These are phyloP conservation scores for Acanthamoeba royreba DNA, from an alignment of 208 protist species.

Conservation along the genomic window DNA sequence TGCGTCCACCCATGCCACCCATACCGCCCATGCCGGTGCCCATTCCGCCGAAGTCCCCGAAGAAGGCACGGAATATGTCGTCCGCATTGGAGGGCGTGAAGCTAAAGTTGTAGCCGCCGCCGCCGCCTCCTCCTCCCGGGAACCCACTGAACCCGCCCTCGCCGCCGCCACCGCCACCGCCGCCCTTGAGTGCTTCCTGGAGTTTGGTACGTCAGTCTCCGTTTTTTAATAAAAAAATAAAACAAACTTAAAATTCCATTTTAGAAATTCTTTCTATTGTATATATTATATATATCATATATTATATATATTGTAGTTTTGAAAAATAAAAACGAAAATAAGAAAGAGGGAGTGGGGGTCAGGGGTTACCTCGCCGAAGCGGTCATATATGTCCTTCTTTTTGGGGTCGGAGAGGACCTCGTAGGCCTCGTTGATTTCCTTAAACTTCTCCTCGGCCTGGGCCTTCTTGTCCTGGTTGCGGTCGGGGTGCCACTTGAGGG, in stretches of 20 bases:
- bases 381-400: conserved; percentile 53
- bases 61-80: not conserved
- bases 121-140: not conserved
- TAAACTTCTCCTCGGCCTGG: conserved; percentile 66
- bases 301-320: not conserved
- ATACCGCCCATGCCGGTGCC: conserved; percentile 6
- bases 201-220: not conserved
- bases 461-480: conserved; percentile 66
- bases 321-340: not conserved
- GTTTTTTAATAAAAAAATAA: no score
- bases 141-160: not conserved
- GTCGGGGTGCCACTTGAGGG: conserved; percentile 68
- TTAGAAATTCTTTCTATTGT: no score
- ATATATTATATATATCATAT: no score
- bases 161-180: not conserved
- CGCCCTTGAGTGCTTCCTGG: not conserved
- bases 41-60: not conserved
- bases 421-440: conserved; percentile 61
- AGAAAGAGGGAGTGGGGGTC: not conserved
- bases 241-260: no score
- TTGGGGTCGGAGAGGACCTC: conserved; percentile 56
- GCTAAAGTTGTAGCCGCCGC: not conserved
- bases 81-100: not conserved
- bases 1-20: not conserved
- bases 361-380: conserved; percentile 49